Conservation (phyloP, 2,329 filamentous ascomycete species). For the Aspergillus sp. region DNA sequence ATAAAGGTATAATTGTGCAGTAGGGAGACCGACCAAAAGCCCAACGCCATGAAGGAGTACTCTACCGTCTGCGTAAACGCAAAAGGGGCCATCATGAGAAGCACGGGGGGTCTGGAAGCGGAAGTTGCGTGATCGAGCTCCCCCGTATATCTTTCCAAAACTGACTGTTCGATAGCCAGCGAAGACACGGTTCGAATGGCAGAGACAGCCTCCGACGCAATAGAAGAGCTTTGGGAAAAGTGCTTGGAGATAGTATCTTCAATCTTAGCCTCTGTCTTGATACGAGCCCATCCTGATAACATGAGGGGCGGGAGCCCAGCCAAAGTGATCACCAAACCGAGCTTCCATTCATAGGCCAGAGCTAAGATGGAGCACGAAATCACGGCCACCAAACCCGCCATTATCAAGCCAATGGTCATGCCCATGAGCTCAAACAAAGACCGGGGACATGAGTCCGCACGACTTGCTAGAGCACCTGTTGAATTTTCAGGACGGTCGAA, state of each 20-base stretch:
- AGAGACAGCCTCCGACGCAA: constrained; percentile 47
- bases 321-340: constrained; percentile 50
- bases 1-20: no score
- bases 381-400: constrained; percentile 50
- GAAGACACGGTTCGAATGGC: constrained; percentile 51
- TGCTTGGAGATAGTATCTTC: constrained; percentile 19
- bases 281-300: constrained; percentile 47
- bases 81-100: constrained; percentile 29
- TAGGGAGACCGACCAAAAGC: constrained; percentile 21
- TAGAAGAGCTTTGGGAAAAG: constrained; percentile 45
- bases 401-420: constrained; percentile 49
- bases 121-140: constrained; percentile 21
- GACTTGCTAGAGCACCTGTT: constrained; percentile 28
- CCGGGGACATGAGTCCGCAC: constrained; percentile 38
- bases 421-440: constrained; percentile 31
- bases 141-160: constrained; percentile 30
- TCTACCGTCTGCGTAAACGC: constrained; percentile 29
- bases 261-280: constrained; percentile 44
- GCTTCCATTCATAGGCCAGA: constrained; percentile 51
- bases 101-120: constrained; percentile 19
- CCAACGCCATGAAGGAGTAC: constrained; percentile 27
- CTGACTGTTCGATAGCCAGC: constrained; percentile 45
- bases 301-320: constrained; percentile 50
- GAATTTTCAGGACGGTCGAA: constrained; percentile 33
- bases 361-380: constrained; percentile 48